Percentiles rank a stretch among this genome's conserved stretches.
phyloP scores from a whole-genome alignment of 2,329 filamentous ascomycete species.

The Sporothrix phasma region DNA sequence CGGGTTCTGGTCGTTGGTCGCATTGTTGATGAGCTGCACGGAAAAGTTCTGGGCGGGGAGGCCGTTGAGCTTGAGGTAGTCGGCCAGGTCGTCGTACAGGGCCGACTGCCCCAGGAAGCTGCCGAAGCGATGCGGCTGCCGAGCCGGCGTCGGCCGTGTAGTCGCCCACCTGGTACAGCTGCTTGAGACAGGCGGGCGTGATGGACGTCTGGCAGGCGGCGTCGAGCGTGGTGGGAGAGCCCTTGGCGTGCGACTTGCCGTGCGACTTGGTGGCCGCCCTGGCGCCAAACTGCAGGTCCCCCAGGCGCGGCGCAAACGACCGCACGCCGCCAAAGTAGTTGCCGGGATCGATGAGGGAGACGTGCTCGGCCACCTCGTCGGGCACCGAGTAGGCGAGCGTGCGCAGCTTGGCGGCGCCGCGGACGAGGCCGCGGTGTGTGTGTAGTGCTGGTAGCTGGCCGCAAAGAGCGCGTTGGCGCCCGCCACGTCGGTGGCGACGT shows the following conservation, averaged over 20 bases:
- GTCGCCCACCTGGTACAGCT: conserved; percentile 37
- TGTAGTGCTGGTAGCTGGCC: conserved; percentile 24
- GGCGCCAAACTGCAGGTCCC: conserved; percentile 3
- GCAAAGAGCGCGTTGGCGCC: conserved; percentile 24
- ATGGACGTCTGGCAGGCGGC: conserved; percentile 26
- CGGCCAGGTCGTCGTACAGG: conserved; percentile 42
- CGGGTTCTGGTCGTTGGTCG: conserved; percentile 37
- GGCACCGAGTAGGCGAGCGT: conserved; percentile 52
- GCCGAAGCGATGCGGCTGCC: conserved; percentile 29
- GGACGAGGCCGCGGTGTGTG: neutral
- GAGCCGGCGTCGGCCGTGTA: conserved; percentile 30
- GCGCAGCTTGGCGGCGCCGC: conserved; percentile 35
- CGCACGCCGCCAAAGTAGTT: conserved; percentile 42
- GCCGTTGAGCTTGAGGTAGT: conserved; percentile 40
- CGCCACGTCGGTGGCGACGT: conserved; percentile 22
- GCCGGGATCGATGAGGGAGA: conserved; percentile 56
- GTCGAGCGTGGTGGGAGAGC: conserved; percentile 27
- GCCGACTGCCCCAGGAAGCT: conserved; percentile 40
- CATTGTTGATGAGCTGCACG: conserved; percentile 45
- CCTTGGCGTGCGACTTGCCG: conserved; percentile 10
- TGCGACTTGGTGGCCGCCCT: neutral
- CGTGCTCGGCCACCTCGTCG: conserved; percentile 39
- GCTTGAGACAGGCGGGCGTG: conserved; percentile 39
- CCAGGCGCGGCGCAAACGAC: conserved; percentile 10
- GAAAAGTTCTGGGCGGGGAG: conserved; percentile 43